These are phyloP conservation scores for Aphanoascus verrucosus DNA, from an alignment of 2,329 filamentous ascomycete genomes.

Conservation along the genomic window DNA sequence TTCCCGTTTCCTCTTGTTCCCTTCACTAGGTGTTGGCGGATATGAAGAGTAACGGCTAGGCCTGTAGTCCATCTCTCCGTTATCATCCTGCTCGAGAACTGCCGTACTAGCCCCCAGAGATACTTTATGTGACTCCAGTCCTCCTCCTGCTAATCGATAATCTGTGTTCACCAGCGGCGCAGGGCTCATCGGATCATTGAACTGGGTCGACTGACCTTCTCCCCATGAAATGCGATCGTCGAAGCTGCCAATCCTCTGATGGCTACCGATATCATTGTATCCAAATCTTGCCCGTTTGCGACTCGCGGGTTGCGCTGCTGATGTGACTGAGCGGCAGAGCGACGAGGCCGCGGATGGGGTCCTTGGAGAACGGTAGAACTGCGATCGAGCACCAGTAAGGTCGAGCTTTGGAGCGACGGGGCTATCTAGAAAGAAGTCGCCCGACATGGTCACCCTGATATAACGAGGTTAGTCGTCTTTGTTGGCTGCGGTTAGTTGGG, in stretches of 20 bases:
- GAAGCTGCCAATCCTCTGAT: constrained; percentile 2
- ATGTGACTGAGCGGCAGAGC: constrained; percentile 27
- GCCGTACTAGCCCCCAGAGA: constrained; percentile 17
- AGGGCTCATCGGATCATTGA: constrained; percentile 24
- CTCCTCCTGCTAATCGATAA: constrained; percentile 29
- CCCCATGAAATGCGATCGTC: constrained; percentile 7
- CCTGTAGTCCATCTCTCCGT: constrained; percentile 32
- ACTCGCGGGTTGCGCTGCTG: constrained; percentile 9
- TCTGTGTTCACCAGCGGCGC: constrained; percentile 31
- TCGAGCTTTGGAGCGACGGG: constrained; percentile 30
- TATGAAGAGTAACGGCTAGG: constrained; percentile 31
- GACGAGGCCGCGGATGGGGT: constrained; percentile 31
- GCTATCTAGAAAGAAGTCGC: constrained; percentile 27
- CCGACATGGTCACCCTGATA: constrained; percentile 10
- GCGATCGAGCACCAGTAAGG: constrained; percentile 29
- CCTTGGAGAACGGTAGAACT: constrained; percentile 29
- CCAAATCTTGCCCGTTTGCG: constrained; percentile 16
- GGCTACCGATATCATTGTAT: constrained; percentile 10
- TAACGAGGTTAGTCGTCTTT: background rate
- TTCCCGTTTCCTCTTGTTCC: constrained; percentile 13
- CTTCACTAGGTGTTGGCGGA: background rate
- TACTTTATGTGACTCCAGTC: constrained; percentile 23
- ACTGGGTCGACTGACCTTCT: constrained; percentile 12
- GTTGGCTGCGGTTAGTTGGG: background rate
- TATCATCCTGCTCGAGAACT: constrained; percentile 14